Evolutionary conservation across 2,329 filamentous ascomycete species (phyloP).

Genomic region (Aureobasidium musti): DNA sequence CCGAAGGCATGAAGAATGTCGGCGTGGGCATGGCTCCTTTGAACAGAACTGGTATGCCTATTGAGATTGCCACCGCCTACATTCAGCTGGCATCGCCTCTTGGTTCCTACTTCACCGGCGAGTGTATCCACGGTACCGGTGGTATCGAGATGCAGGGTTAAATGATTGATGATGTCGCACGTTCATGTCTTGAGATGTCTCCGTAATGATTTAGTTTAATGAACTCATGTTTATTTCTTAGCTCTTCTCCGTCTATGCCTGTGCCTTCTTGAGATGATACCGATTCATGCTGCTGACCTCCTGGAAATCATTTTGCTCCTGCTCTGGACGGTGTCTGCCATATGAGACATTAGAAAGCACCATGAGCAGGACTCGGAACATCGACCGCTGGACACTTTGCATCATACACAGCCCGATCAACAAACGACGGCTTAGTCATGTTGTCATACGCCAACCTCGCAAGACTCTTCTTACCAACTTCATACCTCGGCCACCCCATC

Average conservation of each 20-base stretch:
- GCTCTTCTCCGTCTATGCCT: too few species aligned
- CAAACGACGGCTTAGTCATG: slow-evolving; percentile 33
- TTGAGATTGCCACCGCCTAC: slow-evolving; percentile 38
- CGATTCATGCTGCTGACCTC: too few species aligned
- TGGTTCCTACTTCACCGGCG: slow-evolving; percentile 37
- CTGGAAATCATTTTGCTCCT: too few species aligned
- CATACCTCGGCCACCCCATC: slow-evolving; percentile 46
- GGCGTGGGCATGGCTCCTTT: slow-evolving; percentile 36
- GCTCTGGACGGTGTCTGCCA: too few species aligned
- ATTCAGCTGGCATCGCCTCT: slow-evolving; percentile 38
- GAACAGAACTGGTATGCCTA: slow-evolving; percentile 39
- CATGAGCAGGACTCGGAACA: not conserved
- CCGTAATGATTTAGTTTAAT: not conserved
- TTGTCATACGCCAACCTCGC: slow-evolving; percentile 39
- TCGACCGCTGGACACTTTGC: slow-evolving; percentile 26
- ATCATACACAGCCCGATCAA: slow-evolving; percentile 37
- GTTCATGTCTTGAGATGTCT: not conserved
- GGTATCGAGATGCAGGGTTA: slow-evolving; percentile 38
- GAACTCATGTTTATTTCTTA: not conserved
- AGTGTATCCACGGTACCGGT: slow-evolving; percentile 36
- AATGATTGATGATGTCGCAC: not conserved
- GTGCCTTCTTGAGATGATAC: too few species aligned
- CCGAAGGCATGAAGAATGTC: slow-evolving; percentile 35
- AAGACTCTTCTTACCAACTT: slow-evolving; percentile 32
- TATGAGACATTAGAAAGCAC: not conserved